Evolutionary conservation across 2,329 filamentous ascomycete genomes (phyloP).

Genomic region (Mollisia scopiformis): DNA sequence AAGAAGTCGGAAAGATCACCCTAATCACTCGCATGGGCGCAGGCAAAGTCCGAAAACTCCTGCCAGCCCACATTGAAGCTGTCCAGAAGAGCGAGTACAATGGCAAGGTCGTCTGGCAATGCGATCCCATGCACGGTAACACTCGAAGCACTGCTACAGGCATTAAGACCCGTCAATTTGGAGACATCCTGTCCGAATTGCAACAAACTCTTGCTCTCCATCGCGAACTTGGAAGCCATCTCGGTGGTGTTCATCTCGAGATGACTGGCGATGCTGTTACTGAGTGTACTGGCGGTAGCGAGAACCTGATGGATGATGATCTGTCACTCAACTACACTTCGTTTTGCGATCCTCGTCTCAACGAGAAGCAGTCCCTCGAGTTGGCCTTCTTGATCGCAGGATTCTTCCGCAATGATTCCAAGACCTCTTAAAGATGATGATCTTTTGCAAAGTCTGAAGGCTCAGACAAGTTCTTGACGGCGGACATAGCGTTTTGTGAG

Average conservation of each 20-base stretch:
- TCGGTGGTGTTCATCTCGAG: slow-evolving; percentile 94
- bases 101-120: slow-evolving; percentile 86
- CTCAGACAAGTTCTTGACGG: too few species aligned
- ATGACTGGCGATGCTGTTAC: slow-evolving; percentile 95
- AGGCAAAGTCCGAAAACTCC: slow-evolving; percentile 70
- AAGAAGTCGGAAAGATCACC: slow-evolving; percentile 90
- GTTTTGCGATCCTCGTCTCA: slow-evolving; percentile 92
- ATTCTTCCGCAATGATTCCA: slow-evolving; percentile 48
- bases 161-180: slow-evolving; percentile 91
- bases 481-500: too few species aligned
- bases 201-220: slow-evolving; percentile 84
- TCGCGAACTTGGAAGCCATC: slow-evolving; percentile 78
- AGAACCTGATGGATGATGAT: slow-evolving; percentile 85
- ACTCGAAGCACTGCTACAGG: slow-evolving; percentile 70
- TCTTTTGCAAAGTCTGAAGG: too few species aligned
- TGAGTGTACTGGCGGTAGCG: slow-evolving; percentile 90
- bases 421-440: too few species aligned
- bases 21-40: slow-evolving; percentile 95
- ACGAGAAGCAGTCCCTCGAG: slow-evolving; percentile 97
- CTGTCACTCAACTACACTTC: slow-evolving; percentile 90
- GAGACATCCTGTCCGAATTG: slow-evolving; percentile 86
- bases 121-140: slow-evolving; percentile 97
- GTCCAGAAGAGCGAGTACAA: slow-evolving; percentile 77
- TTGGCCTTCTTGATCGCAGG: slow-evolving; percentile 91
- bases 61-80: slow-evolving; percentile 85